These are phyloP conservation scores for Letharia lupina DNA, from an alignment of 495 filamentous ascomycete genomes.

Conservation along the genomic window DNA sequence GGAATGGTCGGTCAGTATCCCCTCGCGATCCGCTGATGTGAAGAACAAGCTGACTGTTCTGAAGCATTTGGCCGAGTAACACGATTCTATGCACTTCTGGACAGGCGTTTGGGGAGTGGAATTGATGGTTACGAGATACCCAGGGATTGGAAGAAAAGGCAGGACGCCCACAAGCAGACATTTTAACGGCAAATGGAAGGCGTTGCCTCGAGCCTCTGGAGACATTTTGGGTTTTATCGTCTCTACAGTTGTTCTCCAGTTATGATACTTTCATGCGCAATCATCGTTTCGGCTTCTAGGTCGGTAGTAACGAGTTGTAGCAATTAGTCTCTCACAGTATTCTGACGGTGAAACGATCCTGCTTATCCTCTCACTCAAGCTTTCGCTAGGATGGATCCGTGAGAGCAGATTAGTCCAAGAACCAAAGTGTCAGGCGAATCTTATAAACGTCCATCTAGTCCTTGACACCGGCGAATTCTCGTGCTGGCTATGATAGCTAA, in stretches of 20 bases:
- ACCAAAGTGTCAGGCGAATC: background rate
- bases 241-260: background rate
- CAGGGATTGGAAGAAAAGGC: background rate
- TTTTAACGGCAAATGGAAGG: background rate
- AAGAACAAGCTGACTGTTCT: background rate
- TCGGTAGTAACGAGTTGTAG: background rate
- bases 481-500: background rate
- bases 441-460: background rate
- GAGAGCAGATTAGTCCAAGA: background rate
- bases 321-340: background rate
- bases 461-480: background rate
- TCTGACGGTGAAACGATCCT: background rate
- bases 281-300: background rate
- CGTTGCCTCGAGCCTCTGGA: background rate
- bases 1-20: slow-evolving; percentile 75
- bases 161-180: no score
- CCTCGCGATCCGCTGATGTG: background rate
- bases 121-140: slow-evolving; percentile 8
- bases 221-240: background rate
- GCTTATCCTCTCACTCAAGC: background rate
- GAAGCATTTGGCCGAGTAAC: slow-evolving; percentile 43
- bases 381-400: background rate
- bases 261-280: background rate
- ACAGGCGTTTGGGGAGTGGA: slow-evolving; percentile 2
- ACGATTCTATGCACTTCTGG: background rate